Percentiles rank a stretch among this genome's conserved stretches.
Conservation (phyloP, 176 grass and related monocot species). For the Oryza rufipogon region DNA sequence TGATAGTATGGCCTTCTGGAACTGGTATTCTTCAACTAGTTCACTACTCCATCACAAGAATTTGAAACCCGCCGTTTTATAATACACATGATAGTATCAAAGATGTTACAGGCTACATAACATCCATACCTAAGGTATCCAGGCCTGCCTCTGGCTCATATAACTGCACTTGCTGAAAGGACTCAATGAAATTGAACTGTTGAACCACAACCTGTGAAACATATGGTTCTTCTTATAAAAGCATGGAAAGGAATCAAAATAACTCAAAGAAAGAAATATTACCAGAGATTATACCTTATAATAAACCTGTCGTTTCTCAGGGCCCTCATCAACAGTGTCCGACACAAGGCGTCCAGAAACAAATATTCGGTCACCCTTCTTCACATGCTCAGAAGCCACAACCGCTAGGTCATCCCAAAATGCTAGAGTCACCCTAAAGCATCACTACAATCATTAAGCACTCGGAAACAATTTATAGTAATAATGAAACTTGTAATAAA, state of each 20-base stretch:
- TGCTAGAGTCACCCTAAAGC: constrained; percentile 72
- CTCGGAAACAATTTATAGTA: constrained; percentile 9
- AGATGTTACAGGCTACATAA: not conserved
- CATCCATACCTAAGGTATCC: constrained; percentile 59
- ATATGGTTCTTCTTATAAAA: constrained; percentile 23
- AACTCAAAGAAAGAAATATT: not conserved
- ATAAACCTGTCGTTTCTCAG: constrained; percentile 63
- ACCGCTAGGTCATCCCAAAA: constrained; percentile 93
- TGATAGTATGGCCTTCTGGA: not conserved
- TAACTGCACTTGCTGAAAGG: constrained; percentile 56
- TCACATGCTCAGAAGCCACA: constrained; percentile 76
- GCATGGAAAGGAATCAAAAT: constrained; percentile 9
- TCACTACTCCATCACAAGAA: not conserved
- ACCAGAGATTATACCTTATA: constrained; percentile 73
- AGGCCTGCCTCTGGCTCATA: constrained; percentile 59
- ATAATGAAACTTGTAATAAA: not conserved
- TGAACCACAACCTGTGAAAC: constrained; percentile 78
- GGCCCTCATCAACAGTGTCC: constrained; percentile 67
- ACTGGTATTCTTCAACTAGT: not conserved
- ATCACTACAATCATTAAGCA: not conserved
- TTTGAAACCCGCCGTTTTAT: not conserved
- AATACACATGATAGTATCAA: not conserved
- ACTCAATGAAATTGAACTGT: constrained; percentile 78
- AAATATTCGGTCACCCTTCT: constrained; percentile 70
- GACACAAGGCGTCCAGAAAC: constrained; percentile 89